Conservation (phyloP, 139 green algal genomes). For the Yamagishiella unicocca region DNA sequence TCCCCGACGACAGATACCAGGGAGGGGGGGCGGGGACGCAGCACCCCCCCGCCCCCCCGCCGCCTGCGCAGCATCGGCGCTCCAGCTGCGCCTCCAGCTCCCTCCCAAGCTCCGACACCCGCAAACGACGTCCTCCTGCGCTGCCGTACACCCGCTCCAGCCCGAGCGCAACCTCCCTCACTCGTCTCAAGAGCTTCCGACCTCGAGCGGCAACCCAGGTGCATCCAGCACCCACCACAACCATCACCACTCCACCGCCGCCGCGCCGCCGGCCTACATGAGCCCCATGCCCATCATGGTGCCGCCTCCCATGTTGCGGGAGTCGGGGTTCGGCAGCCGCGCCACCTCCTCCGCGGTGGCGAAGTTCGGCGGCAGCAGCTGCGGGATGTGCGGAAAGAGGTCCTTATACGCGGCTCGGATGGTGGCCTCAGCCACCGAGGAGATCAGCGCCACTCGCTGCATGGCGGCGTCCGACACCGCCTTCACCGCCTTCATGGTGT, state of each 20-base stretch:
- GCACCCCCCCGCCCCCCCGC: too few relatives aligned
- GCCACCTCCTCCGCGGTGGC: slow-evolving; percentile 28
- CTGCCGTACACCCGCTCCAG: too few relatives aligned
- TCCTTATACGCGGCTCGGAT: slow-evolving; percentile 70
- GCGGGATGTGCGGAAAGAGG: slow-evolving; percentile 44
- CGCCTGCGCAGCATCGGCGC: too few relatives aligned
- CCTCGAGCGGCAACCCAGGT: too few relatives aligned
- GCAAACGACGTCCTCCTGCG: too few relatives aligned
- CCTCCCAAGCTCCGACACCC: too few relatives aligned
- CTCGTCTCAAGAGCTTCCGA: too few relatives aligned
- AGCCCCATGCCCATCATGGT: neutral
- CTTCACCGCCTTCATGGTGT: neutral
- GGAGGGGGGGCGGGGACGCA: too few relatives aligned
- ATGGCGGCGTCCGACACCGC: slow-evolving; percentile 23
- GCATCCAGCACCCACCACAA: neutral
- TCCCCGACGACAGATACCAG: too few relatives aligned
- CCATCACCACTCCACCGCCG: neutral
- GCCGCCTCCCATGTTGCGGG: neutral
- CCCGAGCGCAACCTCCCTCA: too few relatives aligned
- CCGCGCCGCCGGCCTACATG: neutral
- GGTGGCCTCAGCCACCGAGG: slow-evolving; percentile 72
- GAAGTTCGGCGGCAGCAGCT: slow-evolving; percentile 36
- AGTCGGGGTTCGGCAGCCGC: slow-evolving; percentile 41
- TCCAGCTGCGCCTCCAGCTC: too few relatives aligned
- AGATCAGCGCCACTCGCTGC: slow-evolving; percentile 61